Evolutionary conservation across 2,329 filamentous ascomycete genomes (phyloP).

Genomic region (Fusarium concolor): DNA sequence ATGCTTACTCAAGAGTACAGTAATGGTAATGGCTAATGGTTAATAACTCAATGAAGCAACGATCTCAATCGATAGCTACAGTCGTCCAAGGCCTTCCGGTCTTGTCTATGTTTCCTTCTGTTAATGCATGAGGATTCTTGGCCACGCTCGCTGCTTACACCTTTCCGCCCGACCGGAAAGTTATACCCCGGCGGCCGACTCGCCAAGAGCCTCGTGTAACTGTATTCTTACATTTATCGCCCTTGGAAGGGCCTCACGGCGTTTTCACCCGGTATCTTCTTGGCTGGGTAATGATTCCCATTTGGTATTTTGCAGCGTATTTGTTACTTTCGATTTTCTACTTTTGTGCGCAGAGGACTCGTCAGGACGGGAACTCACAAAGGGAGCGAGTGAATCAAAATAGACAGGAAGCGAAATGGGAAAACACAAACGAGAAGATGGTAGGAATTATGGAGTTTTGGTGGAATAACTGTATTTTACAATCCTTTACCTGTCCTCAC

Average conservation of each 20-base stretch:
- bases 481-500: constrained; percentile 13
- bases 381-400: constrained; percentile 27
- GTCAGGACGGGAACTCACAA: constrained; percentile 24
- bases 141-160: constrained; percentile 3
- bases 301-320: constrained; percentile 27
- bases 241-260: constrained; percentile 20
- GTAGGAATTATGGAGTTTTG: constrained; percentile 24
- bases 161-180: constrained; percentile 15
- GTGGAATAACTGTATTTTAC: constrained; percentile 26
- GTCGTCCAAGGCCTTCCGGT: constrained; percentile 10
- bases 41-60: constrained; percentile 31
- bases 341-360: constrained; percentile 20
- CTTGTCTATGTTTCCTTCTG: not conserved
- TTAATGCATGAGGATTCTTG: constrained; percentile 22
- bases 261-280: constrained; percentile 33
- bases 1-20: not conserved
- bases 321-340: constrained; percentile 13
- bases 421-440: constrained; percentile 26
- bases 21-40: constrained; percentile 34
- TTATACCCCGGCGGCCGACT: constrained; percentile 23
- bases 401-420: constrained; percentile 30
- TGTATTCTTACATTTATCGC: constrained; percentile 33
- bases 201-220: constrained; percentile 21
- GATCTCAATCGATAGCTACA: constrained; percentile 18
- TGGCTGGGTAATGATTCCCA: constrained; percentile 20